Base-by-base conservation (phyloP, 176 grass and related monocot genomes). In the Oryza nivara region DNA sequence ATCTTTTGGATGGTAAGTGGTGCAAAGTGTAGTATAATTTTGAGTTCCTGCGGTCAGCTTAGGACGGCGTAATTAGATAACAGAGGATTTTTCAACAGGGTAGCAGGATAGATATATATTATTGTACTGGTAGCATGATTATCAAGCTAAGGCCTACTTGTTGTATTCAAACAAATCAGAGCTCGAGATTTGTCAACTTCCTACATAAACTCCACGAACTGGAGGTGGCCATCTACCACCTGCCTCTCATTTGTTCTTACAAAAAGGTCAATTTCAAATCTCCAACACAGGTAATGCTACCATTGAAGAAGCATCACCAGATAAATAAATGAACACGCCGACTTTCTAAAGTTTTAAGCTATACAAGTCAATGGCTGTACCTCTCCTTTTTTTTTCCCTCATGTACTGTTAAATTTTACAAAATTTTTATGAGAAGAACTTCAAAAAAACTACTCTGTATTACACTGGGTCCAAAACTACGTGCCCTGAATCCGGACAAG, bases 121-220 rank as follows among this genome's bases (percentile, higher is more conserved):
- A 82, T 66, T 58, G 25, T 9, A 86, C 65, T 44, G 5, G 61
- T 9, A 85, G 65, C 78, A 72, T 82, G 67, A 35, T 45, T 56
- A 67, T 85, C 23, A 72, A 28, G 28, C 28, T 28, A 28, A 56
- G 65, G 49, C 72, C n/a, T 22, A 70, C 11, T 46, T 65, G 17
- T 46, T 65, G 17, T 85, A 77, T 80, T 76, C 20, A 25, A 82
- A 6, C 34, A 82, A 77, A 86, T 89, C 78, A 45, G 72, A 56
- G 34, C 34, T 56, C 2, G 13, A 86, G 88, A 86, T 86, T 72
- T 77, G 78, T 86, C 88, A 90, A 86, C 73, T 65, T 20, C 66
- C 35, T 73, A 40, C 40, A 67, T 46, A 73, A 44, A 5, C 22
- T 34, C 71, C 41, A 51, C 43, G 32, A 51, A 81, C 9, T 35